Evolutionary conservation across 257 asterid genomes (phyloP), one percentile per base, ranked within the genome.

Genomic region (Linderniella brevidens): DNA sequence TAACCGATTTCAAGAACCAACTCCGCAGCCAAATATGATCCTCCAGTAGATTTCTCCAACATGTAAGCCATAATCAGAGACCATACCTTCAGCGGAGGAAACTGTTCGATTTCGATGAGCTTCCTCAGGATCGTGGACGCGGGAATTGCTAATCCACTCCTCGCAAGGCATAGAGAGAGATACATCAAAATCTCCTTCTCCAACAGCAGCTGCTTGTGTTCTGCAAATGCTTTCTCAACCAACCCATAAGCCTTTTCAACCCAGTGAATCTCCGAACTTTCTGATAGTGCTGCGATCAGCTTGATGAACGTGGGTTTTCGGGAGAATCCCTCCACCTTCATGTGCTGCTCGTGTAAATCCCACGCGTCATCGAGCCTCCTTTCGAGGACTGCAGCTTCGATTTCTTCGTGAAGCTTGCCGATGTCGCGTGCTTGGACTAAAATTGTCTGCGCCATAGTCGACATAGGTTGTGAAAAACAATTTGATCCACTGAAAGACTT

Each of bases 1-100:
- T 76, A 88, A 59, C 98, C 94, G 25, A 84, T 84, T 60, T 88
- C 98, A 53, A 76, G 79, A 58, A 81, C 72, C 74, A 88, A 68
- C 46, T 88, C 94, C 53, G 80, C 93, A 5, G 87, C 86, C 50
- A 88, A 75, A 50, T 67, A 84, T 8, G 92, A 73, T 54, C 98
- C 98, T 54, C 98, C 98, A 29, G 73, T 48, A 17, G 78, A 58
- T 49, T 72, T 67, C 48, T 61, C 67, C 13, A 92, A 56, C 92
- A 88, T 84, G 51, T 76, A 64, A 58, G 75, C 87, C 12, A 88
- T 52, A 41, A 80, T 63, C 10, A 86, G 81, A 49, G 94, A 77
- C 96, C 98, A 88, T 12, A 70, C 93, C 47, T 71, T 54, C 64
- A 80, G 93, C 11, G 84, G 80, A 15, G 98, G 96, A 55, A 50